Evolutionary conservation across 2,329 filamentous ascomycete genomes (phyloP), one percentile per base, ranked within the genome.

Genomic region (Neofusicoccum sp.): DNA sequence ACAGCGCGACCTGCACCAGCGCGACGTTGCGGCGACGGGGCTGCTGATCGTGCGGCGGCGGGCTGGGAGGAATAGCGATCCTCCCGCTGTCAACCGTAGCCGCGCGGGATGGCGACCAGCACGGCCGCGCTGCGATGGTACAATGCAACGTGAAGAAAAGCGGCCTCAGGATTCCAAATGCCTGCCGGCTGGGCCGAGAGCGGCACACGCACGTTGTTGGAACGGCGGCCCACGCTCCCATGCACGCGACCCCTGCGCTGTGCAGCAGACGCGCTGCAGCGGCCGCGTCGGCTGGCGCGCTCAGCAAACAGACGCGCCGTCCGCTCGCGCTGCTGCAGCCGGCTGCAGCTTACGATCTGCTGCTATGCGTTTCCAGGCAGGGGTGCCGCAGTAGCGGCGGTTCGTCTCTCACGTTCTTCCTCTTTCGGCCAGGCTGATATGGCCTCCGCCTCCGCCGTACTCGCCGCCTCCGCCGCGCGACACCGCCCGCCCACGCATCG

Each of bases 291-390:
- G 20, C 41, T 6, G 16, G 20, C 41, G 14, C 8, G 41, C 5
- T n/a, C 16, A 30, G 5, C 26, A 47, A 47, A 31, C 26, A 31
- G 20, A 20, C 20, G 20, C 20, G 20, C 20, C 20, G 20, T 20
- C 20, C 20, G 45, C n/a, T 48, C n/a, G 12, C 16, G 30, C 45
- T 48, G 20, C 45, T 48, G 45, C 45, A 33, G 28, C 28, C 45
- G 28, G 45, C 34, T 30, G 33, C 48, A 9, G 14, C 48, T 53
- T 30, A 38, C 7, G 51, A 54, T 43, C 36, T 16, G 51, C 51
- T 54, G 6, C 26, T 43, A 54, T 54, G 36, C 51, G 51, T 54
- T 54, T 43, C 26, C n/a, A 36, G 14, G 51, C 51, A 56, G 43
- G 51, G 51, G 28, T 43, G 45, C 28, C 6, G 1, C 9, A 40